Conservation (phyloP, 2,329 filamentous ascomycete species). For the Ustulina deusta region DNA sequence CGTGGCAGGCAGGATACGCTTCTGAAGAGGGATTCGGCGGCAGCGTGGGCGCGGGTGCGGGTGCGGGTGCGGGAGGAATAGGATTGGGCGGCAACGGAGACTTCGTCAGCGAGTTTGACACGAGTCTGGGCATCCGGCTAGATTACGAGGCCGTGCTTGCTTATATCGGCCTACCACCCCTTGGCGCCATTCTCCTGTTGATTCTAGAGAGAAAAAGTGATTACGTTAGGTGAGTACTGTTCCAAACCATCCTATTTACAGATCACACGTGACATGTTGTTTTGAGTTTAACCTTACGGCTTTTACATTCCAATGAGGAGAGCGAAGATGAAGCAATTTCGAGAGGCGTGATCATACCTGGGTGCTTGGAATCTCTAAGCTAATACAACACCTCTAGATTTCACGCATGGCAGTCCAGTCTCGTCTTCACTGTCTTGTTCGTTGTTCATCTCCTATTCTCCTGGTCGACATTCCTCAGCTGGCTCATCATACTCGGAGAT, state of each 20-base stretch:
- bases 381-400: conserved; percentile 68
- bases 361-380: conserved; percentile 21
- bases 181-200: conserved; percentile 85
- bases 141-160: conserved; percentile 93
- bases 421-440: conserved; percentile 81
- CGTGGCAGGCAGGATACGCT: conserved; percentile 59
- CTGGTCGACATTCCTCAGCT: conserved; percentile 86
- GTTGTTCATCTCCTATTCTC: conserved; percentile 86
- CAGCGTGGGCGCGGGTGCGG: conserved; percentile 33
- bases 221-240: conserved; percentile 80
- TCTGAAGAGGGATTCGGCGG: conserved; percentile 44
- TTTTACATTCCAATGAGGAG: background rate
- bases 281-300: background rate
- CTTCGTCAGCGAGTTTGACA: conserved; percentile 76
- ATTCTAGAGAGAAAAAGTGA: conserved; percentile 94
- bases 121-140: conserved; percentile 85
- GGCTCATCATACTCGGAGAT: conserved; percentile 83
- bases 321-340: background rate
- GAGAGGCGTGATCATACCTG: background rate
- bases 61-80: conserved; percentile 34
- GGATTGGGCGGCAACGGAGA: conserved; percentile 52
- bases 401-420: conserved; percentile 93
- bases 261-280: background rate
- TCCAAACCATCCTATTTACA: background rate
- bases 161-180: conserved; percentile 85